Conservation (phyloP, 306 rosid genomes). For the Alnus glutinosa region DNA sequence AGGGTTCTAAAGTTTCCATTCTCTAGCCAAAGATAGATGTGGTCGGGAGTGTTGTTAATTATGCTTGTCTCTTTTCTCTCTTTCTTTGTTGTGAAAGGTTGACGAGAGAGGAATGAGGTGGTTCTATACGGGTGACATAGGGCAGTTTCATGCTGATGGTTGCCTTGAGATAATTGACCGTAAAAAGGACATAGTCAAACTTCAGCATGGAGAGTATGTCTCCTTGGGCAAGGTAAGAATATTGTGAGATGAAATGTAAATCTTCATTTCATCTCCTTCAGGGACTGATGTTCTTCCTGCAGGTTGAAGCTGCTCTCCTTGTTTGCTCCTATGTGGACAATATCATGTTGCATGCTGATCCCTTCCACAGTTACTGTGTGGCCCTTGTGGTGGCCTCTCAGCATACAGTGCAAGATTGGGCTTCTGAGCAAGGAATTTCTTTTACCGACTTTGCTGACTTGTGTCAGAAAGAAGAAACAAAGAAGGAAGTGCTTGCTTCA, state of each 20-base stretch:
- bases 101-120: conserved; percentile 89
- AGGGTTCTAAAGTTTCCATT: conserved; percentile 20
- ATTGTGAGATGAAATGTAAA: conserved; percentile 21
- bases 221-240: conserved; percentile 86
- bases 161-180: conserved; percentile 96
- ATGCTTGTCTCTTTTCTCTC: neutral
- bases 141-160: conserved; percentile 83
- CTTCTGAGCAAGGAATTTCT: conserved; percentile 65
- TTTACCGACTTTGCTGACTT: conserved; percentile 59
- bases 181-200: conserved; percentile 94
- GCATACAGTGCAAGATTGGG: conserved; percentile 70
- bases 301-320: conserved; percentile 89
- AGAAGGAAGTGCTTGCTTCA: conserved; percentile 67
- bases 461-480: conserved; percentile 67
- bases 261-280: conserved; percentile 13
- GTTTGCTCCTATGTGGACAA: conserved; percentile 75
- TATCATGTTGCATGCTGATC: conserved; percentile 89
- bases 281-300: conserved; percentile 38
- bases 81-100: conserved; percentile 48
- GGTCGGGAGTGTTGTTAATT: conserved; percentile 17
- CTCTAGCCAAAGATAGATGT: neutral
- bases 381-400: conserved; percentile 85
- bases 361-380: conserved; percentile 82
- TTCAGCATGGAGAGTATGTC: conserved; percentile 97
- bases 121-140: conserved; percentile 95